Evolutionary conservation across 768 basidiomycete genomes (phyloP).

Genomic region (Omphalotus guepiniiformis): DNA sequence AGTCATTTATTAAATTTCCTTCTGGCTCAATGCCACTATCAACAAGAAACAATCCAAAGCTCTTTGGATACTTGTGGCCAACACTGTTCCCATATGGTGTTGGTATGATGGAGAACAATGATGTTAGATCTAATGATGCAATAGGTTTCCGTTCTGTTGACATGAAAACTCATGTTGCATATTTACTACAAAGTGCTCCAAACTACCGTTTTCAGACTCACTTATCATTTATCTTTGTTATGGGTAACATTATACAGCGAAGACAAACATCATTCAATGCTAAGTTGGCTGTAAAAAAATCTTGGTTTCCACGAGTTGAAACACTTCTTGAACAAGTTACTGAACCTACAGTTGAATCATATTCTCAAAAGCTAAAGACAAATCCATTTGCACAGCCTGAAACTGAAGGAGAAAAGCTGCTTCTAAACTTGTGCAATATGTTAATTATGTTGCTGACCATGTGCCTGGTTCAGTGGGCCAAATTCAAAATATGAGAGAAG

Average conservation of each 20-base stretch:
- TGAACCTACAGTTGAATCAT: conserved; percentile 2
- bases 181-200: conserved; percentile 8
- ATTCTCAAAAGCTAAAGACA: conserved; percentile 8
- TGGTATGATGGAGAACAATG: conserved; percentile 15
- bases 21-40: conserved; percentile 11
- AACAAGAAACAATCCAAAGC: conserved; percentile 13
- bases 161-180: conserved; percentile 8
- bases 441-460: conserved; percentile 15
- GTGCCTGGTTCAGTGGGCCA: conserved; percentile 15
- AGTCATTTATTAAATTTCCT: conserved; percentile 15
- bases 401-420: conserved; percentile 15
- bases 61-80: conserved; percentile 16
- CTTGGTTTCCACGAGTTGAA: conserved; percentile 13
- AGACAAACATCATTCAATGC: conserved; percentile 10
- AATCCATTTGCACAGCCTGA: conserved; percentile 14
- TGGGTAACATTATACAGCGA: conserved; percentile 13
- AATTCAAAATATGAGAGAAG: conserved; percentile 13
- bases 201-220: conserved; percentile 14
- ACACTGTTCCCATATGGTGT: conserved; percentile 19
- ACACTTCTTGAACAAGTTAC: conserved; percentile 8
- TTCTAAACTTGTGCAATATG: conserved; percentile 11
- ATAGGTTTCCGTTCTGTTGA: conserved; percentile 11
- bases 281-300: conserved; percentile 8
- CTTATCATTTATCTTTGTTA: conserved; percentile 13
- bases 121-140: background rate